Percentiles rank a stretch among this genome's conserved stretches.
phyloP scores from a whole-genome alignment of 352 stramenopile species.

The Globisporangium apiculatum region DNA sequence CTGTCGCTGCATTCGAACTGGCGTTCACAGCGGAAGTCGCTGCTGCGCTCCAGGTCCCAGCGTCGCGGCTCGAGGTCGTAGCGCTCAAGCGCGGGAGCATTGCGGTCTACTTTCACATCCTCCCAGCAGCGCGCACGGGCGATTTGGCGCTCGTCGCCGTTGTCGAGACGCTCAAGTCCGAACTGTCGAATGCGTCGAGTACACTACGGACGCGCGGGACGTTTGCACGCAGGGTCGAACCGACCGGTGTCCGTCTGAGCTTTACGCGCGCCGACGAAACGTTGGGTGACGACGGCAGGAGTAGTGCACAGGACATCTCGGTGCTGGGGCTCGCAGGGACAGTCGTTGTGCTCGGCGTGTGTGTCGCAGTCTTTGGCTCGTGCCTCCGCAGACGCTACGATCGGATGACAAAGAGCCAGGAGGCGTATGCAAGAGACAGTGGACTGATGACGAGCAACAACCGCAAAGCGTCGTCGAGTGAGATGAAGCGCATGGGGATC shows the following conservation, averaged over 20 bases:
- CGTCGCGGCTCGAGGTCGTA: conserved; percentile 46
- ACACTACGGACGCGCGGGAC: conserved; percentile 57
- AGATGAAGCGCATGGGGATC: conserved; percentile 73
- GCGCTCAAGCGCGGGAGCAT: conserved; percentile 53
- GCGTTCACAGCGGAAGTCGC: conserved; percentile 63
- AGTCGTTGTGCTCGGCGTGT: conserved; percentile 44
- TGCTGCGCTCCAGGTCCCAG: conserved; percentile 48
- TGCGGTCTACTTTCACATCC: conserved; percentile 55
- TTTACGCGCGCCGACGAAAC: conserved; percentile 65
- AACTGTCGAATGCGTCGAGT: conserved; percentile 49
- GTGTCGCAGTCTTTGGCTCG: conserved; percentile 52
- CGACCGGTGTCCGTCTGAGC: conserved; percentile 50
- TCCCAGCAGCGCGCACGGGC: conserved; percentile 45
- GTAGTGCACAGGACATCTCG: conserved; percentile 47
- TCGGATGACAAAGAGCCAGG: too few species aligned
- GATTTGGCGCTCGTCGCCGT: conserved; percentile 66
- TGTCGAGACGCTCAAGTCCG: conserved; percentile 45
- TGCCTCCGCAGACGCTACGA: conserved; percentile 43
- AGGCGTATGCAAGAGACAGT: too few species aligned
- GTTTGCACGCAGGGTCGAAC: conserved; percentile 54
- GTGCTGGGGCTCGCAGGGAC: conserved; percentile 53
- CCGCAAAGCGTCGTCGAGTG: conserved; percentile 11
- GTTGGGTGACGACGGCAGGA: conserved; percentile 28
- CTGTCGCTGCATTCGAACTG: conserved; percentile 45
- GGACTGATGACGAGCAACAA: too few species aligned